These are phyloP conservation scores for Thamnidium elegans DNA, from an alignment of 192 early-diverging fungal species.

Conservation along the genomic window DNA sequence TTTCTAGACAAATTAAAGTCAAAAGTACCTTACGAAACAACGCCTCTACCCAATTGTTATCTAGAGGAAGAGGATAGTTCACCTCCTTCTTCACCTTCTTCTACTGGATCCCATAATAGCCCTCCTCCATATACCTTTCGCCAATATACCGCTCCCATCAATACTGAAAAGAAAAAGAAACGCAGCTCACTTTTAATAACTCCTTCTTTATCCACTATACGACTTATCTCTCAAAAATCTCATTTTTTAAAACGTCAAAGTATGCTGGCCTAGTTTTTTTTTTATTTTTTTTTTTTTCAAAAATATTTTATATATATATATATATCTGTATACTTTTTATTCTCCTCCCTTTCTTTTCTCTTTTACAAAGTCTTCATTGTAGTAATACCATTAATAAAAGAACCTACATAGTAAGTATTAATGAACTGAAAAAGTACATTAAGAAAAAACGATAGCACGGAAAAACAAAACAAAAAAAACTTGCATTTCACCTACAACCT, in stretches of 20 bases:
- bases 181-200: constrained; percentile 4
- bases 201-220: constrained; percentile 1
- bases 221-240: constrained; percentile 11
- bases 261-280: constrained; percentile 6
- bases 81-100: not conserved
- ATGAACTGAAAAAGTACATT: too few species aligned
- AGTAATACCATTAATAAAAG: not conserved
- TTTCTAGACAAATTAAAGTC: constrained; percentile 8
- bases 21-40: not conserved
- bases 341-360: not conserved
- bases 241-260: constrained; percentile 19
- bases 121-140: not conserved
- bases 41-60: not conserved
- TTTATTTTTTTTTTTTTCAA: too few species aligned
- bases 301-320: too few species aligned
- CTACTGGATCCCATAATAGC: not conserved
- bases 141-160: not conserved
- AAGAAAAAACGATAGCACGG: too few species aligned
- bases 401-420: not conserved
- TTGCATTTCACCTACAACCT: too few species aligned
- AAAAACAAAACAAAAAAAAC: too few species aligned
- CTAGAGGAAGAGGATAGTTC: not conserved
- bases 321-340: not conserved
- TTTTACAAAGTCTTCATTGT: not conserved
- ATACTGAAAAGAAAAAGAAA: not conserved